Conservation (phyloP, 495 filamentous ascomycete genomes). For the Penicillium salamii region DNA sequence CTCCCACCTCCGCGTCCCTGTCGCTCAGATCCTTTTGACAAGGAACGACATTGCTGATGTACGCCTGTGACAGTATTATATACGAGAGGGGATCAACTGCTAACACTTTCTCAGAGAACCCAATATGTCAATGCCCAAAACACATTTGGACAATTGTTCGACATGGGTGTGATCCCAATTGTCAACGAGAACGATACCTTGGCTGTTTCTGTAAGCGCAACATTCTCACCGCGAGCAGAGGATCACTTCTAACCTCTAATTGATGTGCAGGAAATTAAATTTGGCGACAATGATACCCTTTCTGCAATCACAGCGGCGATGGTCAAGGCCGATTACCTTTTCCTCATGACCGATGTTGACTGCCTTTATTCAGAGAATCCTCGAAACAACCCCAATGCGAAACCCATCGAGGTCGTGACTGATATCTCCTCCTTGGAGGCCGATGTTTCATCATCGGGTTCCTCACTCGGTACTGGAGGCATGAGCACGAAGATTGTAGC, state of each 20-base stretch:
- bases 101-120: constrained; percentile 58
- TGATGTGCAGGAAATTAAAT: constrained; percentile 80
- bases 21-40: constrained; percentile 94
- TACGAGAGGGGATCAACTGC: neutral
- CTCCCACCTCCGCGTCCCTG: constrained; percentile 77
- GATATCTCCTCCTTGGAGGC: constrained; percentile 83
- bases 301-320: constrained; percentile 96
- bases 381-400: constrained; percentile 74
- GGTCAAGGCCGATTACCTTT: constrained; percentile 95
- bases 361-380: constrained; percentile 97
- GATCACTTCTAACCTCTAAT: neutral
- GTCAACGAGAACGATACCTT: constrained; percentile 99
- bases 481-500: constrained; percentile 98
- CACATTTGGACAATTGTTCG: constrained; percentile 81
- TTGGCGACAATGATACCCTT: constrained; percentile 96
- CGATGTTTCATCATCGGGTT: constrained; percentile 88
- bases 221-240: neutral
- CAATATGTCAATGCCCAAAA: constrained; percentile 97
- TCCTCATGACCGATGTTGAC: constrained; percentile 98
- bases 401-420: constrained; percentile 88
- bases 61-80: constrained; percentile 23
- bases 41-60: constrained; percentile 96
- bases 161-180: constrained; percentile 96
- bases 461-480: constrained; percentile 87
- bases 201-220: constrained; percentile 66